Conservation (phyloP, 139 green algal genomes). For the Gonium pectorale region DNA sequence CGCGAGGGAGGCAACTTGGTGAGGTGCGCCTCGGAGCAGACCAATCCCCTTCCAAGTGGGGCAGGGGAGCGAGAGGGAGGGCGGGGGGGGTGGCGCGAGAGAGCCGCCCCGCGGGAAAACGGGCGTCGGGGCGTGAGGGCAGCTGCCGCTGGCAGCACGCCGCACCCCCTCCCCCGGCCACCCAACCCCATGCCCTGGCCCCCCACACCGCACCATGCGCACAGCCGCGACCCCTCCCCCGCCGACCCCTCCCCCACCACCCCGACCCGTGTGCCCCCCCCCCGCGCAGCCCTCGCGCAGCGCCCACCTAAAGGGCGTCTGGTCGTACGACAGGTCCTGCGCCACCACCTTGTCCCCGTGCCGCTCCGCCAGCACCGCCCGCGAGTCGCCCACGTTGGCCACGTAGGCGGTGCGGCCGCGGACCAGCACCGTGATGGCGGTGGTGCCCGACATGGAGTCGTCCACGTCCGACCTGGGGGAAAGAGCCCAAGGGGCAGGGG, state of each 20-base stretch:
- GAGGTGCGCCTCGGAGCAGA: no score
- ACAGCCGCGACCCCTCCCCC: neutral
- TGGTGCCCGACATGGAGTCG: conserved; percentile 85
- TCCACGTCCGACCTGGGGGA: conserved; percentile 58
- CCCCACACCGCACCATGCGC: neutral
- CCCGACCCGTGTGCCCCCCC: no score
- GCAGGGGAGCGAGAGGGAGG: neutral
- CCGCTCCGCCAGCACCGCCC: conserved; percentile 85
- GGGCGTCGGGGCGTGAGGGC: no score
- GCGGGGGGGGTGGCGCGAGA: neutral
- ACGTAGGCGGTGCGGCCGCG: conserved; percentile 76
- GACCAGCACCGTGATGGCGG: conserved; percentile 83
- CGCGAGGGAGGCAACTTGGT: no score
- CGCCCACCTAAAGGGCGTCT: conserved; percentile 75
- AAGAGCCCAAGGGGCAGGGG: neutral
- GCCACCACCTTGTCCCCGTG: conserved; percentile 60
- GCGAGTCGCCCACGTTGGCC: conserved; percentile 94
- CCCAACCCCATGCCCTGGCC: no score
- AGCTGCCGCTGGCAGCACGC: no score
- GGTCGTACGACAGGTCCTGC: conserved; percentile 82
- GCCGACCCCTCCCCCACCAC: neutral
- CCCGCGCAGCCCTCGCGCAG: no score
- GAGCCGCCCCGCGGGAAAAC: neutral
- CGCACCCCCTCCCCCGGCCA: no score
- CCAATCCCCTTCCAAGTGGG: neutral